Percentiles rank a stretch among this genome's conserved stretches.
Evolutionary conservation across 805 yeast genomes (phyloP).

Genomic region (Candida sonorensis): DNA sequence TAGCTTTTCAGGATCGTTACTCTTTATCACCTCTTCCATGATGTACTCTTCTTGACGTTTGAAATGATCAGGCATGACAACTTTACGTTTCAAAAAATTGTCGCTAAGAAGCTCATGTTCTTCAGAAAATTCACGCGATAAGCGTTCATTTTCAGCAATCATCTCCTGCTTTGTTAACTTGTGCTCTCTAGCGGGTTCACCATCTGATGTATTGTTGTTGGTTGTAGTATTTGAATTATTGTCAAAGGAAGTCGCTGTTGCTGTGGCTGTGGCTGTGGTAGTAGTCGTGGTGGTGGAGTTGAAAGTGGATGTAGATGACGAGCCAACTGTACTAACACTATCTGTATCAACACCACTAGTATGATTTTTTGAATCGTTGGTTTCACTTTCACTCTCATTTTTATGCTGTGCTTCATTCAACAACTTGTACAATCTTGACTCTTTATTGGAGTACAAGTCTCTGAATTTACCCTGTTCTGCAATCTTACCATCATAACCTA

Average conservation of each 20-base stretch:
- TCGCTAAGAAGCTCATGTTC: conserved; percentile 11
- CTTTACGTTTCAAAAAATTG: conserved; percentile 14
- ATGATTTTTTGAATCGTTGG: not conserved
- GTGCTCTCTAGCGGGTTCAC: too few relatives aligned
- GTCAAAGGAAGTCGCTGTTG: too few relatives aligned
- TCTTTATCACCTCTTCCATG: conserved; percentile 1
- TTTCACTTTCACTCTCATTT: conserved; percentile 4
- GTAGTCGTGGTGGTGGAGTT: too few relatives aligned
- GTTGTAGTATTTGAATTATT: too few relatives aligned
- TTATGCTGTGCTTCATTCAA: conserved; percentile 21
- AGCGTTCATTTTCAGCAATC: conserved; percentile 3
- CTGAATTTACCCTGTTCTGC: conserved; percentile 68
- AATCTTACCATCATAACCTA: conserved; percentile 70
- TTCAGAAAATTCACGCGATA: conserved; percentile 11
- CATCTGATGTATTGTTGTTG: too few relatives aligned
- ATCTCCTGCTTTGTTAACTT: conserved; percentile 2
- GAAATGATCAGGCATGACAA: conserved; percentile 19
- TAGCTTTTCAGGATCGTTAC: conserved; percentile 13
- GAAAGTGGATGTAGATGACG: too few relatives aligned
- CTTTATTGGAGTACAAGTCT: conserved; percentile 41
- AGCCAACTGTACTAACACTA: too few relatives aligned
- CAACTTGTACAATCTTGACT: conserved; percentile 26
- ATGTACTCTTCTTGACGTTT: conserved; percentile 10
- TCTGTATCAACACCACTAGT: too few relatives aligned
- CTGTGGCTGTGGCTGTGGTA: too few relatives aligned